phyloP scores from a whole-genome alignment of 129 eudicot genomes.

The Arctium minus region DNA sequence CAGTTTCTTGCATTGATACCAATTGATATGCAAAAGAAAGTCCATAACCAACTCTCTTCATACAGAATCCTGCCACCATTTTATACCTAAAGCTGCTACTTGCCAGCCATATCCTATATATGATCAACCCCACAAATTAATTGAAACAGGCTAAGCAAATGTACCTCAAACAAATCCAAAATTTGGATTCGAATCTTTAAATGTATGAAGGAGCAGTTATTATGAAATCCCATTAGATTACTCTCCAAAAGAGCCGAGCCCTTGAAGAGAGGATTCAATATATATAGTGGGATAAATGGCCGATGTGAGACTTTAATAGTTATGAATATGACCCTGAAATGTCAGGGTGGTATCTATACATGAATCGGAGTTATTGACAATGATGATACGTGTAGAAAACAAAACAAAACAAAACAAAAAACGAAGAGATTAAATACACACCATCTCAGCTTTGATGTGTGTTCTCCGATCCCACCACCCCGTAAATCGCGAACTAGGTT shows the following conservation, averaged over 20 bases:
- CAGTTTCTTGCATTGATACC: slow-evolving; percentile 18
- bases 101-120: background rate
- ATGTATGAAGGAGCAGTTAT: background rate
- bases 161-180: background rate
- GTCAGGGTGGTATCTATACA: slow-evolving; percentile 33
- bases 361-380: slow-evolving; percentile 16
- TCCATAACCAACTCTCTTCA: background rate
- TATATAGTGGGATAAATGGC: background rate
- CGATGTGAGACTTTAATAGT: background rate
- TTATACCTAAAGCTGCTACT: background rate
- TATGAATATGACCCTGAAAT: slow-evolving; percentile 21
- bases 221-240: background rate
- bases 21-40: background rate
- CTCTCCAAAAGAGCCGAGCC: background rate
- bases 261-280: background rate
- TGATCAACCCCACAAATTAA: background rate
- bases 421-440: slow-evolving; percentile 2
- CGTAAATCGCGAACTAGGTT: background rate
- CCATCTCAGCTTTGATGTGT: background rate
- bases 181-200: background rate
- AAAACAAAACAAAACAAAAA: background rate
- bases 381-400: background rate
- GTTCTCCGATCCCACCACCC: slow-evolving; percentile 9
- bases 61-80: background rate
- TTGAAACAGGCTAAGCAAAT: background rate